Conservation (phyloP, 192 early-diverging fungal genomes). For the Kappamyces sp. region DNA sequence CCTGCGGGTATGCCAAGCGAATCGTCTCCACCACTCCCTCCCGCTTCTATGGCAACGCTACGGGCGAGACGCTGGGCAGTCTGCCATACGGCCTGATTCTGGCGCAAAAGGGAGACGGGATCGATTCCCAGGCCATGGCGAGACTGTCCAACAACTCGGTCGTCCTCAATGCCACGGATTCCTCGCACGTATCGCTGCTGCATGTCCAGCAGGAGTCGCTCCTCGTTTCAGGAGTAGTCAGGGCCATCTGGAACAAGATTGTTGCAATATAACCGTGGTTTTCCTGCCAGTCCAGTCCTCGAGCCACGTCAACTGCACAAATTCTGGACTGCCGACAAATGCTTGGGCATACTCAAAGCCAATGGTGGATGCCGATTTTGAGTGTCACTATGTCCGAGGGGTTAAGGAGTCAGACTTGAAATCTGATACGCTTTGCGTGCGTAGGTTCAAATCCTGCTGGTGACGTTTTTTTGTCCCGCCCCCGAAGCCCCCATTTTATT, state of each 20-base stretch:
- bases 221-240: too few species aligned
- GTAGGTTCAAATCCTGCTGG: slow-evolving; percentile 35
- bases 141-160: background rate
- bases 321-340: too few species aligned
- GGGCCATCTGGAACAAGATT: too few species aligned
- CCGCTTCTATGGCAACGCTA: too few species aligned
- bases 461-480: slow-evolving; percentile 25
- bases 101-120: background rate
- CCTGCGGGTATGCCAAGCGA: background rate
- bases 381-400: slow-evolving; percentile 25
- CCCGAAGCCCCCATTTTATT: too few species aligned
- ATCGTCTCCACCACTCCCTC: too few species aligned
- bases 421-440: slow-evolving; percentile 29
- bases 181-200: background rate
- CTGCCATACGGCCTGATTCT: slow-evolving; percentile 3
- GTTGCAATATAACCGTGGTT: too few species aligned
- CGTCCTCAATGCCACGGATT: background rate
- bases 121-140: background rate
- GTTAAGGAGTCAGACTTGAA: slow-evolving; percentile 35
- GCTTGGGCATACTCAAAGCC: too few species aligned
- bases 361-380: too few species aligned
- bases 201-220: too few species aligned
- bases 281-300: too few species aligned
- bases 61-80: background rate
- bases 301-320: too few species aligned